Evolutionary conservation across 2,329 filamentous ascomycete genomes (phyloP).

Genomic region (Teratosphaeria pseudoeucalypti): DNA sequence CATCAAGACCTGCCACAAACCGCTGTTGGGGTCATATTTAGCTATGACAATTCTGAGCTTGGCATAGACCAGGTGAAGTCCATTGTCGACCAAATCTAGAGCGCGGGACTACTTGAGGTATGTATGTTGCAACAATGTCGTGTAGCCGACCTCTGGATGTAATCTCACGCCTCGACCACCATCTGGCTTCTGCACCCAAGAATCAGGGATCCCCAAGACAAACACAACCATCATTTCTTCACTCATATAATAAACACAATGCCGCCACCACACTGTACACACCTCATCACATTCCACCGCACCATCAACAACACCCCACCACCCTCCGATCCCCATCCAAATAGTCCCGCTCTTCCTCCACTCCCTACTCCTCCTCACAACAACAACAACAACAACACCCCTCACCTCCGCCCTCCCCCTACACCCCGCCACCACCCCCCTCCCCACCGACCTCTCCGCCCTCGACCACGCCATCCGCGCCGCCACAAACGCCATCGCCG

Average conservation of each 20-base stretch:
- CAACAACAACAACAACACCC: neutral
- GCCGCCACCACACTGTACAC: no score
- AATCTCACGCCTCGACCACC: neutral
- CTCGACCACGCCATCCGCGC: slow-evolving; percentile 12
- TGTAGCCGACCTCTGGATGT: neutral
- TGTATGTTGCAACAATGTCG: neutral
- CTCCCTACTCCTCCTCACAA: neutral
- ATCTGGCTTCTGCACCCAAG: neutral
- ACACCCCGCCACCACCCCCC: slow-evolving; percentile 7
- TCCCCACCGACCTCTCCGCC: slow-evolving; percentile 9
- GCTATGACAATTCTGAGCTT: neutral
- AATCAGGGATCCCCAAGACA: neutral
- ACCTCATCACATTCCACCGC: no score
- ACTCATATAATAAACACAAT: neutral
- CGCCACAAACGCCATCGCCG: slow-evolving; percentile 7
- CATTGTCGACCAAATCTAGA: neutral
- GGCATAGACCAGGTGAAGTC: neutral
- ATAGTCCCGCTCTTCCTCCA: neutral
- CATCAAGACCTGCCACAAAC: neutral
- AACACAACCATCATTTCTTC: neutral
- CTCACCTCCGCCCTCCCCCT: neutral
- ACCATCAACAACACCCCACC: neutral
- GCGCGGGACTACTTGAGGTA: neutral
- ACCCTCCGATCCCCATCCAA: neutral
- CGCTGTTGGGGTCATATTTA: neutral